These are phyloP conservation scores for Ophiosphaerella korrae DNA, from an alignment of 2,329 filamentous ascomycete genomes.

Conservation along the genomic window DNA sequence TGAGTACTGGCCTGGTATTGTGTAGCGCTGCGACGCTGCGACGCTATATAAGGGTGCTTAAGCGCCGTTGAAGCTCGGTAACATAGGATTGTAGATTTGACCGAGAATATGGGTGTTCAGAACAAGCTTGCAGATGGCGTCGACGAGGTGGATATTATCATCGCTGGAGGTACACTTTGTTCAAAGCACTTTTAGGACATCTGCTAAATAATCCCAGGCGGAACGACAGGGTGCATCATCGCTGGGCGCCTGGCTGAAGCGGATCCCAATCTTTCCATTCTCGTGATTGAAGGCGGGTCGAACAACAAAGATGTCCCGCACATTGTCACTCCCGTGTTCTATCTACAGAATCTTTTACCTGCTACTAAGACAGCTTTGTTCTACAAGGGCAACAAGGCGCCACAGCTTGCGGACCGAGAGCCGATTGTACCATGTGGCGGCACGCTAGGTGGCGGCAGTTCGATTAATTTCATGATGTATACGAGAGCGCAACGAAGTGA, in stretches of 20 bases:
- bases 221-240: constrained; percentile 29
- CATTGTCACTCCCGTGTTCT: constrained; percentile 60
- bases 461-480: constrained; percentile 52
- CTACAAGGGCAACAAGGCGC: constrained; percentile 55
- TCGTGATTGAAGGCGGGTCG: constrained; percentile 60
- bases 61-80: no score
- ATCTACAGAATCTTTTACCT: constrained; percentile 54
- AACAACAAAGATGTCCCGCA: constrained; percentile 59
- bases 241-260: constrained; percentile 58
- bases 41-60: no score
- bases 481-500: constrained; percentile 53
- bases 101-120: constrained; percentile 33
- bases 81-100: no score
- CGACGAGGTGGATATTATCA: constrained; percentile 58
- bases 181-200: background rate
- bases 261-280: constrained; percentile 55
- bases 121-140: constrained; percentile 46
- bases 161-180: constrained; percentile 52
- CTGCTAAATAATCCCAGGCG: constrained; percentile 15
- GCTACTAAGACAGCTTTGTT: constrained; percentile 58
- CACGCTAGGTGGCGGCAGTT: constrained; percentile 64
- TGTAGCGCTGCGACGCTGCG: no score
- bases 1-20: no score
- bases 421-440: constrained; percentile 52
- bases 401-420: constrained; percentile 54